Conservation (phyloP, 1,139 yeast genomes). For the Hansenula anomala region DNA sequence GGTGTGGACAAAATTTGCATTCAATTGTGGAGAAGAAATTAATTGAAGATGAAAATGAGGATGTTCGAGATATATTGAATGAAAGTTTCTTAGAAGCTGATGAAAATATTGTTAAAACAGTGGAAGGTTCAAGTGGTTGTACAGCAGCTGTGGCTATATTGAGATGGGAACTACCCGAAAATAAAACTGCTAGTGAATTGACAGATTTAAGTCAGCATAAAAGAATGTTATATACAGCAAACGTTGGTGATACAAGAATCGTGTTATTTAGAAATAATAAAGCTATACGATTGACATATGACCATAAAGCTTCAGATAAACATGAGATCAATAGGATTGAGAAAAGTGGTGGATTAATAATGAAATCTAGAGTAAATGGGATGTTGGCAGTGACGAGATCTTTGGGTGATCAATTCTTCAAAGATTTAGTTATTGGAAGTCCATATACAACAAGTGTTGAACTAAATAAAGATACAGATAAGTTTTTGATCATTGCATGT, state of each 20-base stretch:
- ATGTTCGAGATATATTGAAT: constrained; percentile 53
- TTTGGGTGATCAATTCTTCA: constrained; percentile 91
- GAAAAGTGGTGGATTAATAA: constrained; percentile 77
- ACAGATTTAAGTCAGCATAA: constrained; percentile 37
- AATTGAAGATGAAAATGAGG: constrained; percentile 32
- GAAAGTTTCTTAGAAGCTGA: constrained; percentile 73
- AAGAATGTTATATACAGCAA: constrained; percentile 85
- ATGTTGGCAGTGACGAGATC: constrained; percentile 93
- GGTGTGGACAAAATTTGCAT: constrained; percentile 92
- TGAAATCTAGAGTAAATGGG: constrained; percentile 93
- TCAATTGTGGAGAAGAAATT: constrained; percentile 29
- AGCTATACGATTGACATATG: constrained; percentile 81
- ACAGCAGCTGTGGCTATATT: constrained; percentile 95
- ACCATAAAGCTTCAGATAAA: constrained; percentile 87
- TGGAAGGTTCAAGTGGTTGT: constrained; percentile 75
- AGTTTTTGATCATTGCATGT: constrained; percentile 82
- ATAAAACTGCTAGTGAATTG: constrained; percentile 5
- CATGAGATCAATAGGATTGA: constrained; percentile 73
- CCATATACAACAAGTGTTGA: constrained; percentile 93
- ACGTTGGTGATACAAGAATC: constrained; percentile 91
- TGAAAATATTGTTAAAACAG: constrained; percentile 47
- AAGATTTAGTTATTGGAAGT: constrained; percentile 80
- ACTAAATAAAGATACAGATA: constrained; percentile 49
- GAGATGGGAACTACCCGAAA: constrained; percentile 69
- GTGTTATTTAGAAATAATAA: constrained; percentile 69